Percentiles rank a stretch among this genome's conserved stretches.
phyloP scores from a whole-genome alignment of 108 stramenopile genomes.

The Fistulifera pelliculosa region DNA sequence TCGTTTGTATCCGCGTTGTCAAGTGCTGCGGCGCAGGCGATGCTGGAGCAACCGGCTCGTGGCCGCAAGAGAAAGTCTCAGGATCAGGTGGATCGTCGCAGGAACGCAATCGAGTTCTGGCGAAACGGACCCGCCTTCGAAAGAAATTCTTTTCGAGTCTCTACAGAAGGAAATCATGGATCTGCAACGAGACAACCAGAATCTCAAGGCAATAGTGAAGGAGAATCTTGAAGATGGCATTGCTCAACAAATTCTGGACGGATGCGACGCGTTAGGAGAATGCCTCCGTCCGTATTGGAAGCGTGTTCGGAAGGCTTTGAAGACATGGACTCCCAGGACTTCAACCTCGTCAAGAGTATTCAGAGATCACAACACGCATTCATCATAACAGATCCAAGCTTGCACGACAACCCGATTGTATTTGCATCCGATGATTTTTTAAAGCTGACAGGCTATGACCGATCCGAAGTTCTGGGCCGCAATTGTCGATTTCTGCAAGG shows the following conservation, averaged over 20 bases:
- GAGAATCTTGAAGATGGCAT: slow-evolving; percentile 41
- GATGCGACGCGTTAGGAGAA: slow-evolving; percentile 53
- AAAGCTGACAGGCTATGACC: slow-evolving; percentile 88
- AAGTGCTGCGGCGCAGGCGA: slow-evolving; percentile 16
- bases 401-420: slow-evolving; percentile 94
- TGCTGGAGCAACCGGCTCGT: slow-evolving; percentile 10
- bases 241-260: slow-evolving; percentile 32
- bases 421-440: slow-evolving; percentile 84
- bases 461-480: slow-evolving; percentile 82
- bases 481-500: slow-evolving; percentile 98
- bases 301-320: slow-evolving; percentile 26
- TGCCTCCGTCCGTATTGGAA: slow-evolving; percentile 50
- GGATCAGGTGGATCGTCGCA: slow-evolving; percentile 80
- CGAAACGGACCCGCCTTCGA: slow-evolving; percentile 89
- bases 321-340: slow-evolving; percentile 77
- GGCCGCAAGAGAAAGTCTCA: slow-evolving; percentile 60
- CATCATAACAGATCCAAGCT: slow-evolving; percentile 90
- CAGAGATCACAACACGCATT: slow-evolving; percentile 91
- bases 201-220: slow-evolving; percentile 66
- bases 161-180: slow-evolving; percentile 87
- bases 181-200: slow-evolving; percentile 68
- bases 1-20: background rate
- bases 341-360: slow-evolving; percentile 79
- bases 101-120: slow-evolving; percentile 93
- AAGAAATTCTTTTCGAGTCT: slow-evolving; percentile 97